Evolutionary conservation across 2,329 filamentous ascomycete species (phyloP), one percentile per base, ranked within the genome.

Genomic region (Diplodia mutila): DNA sequence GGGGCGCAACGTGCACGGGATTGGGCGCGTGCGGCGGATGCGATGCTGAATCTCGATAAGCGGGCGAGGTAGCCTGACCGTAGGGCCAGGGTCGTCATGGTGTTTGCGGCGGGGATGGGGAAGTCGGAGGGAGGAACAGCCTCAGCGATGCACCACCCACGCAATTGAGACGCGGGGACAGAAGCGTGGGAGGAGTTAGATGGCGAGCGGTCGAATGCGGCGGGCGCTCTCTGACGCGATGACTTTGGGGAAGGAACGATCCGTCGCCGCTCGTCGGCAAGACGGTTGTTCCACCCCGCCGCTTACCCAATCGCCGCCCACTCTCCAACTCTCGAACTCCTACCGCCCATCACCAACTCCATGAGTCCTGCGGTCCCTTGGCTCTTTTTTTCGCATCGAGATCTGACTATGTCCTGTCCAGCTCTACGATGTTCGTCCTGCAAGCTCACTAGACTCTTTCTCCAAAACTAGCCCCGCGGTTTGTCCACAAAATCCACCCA

Each of bases 1-100:
- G 79, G 76, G 29, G 78, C 77, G 72, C 79, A 72, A 46, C 75
- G 74, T 54, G 75, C 66, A 59, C 72, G 70, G 63, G 74, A 71
- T 39, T 39, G 42, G 32, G 42, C 53, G 39, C 69, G 85, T 79
- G 73, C 82, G 80, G 75, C 85, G 84, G 75, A 85, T 55, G 48
- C 39, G 12, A 65, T 81, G 71, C 84, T 84, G 72, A 85, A 81
- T 78, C 85, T 85, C 68, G 87, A 86, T 75, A 88, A 83, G 78
- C 86, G 85, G 80, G 87, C 86, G 77, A 91, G 81, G 78, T 87
- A 86, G 82, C 87, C 86, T 78, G 89, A 85, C 79, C 88, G 87
- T 78, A 89, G 86, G 72, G 91, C 81, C 75, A 89, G 82, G 74
- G 87, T 86, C 78, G 88, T 88, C 89, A 91, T 91, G 80, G 77